A percentile compares a stretch with the other conserved stretches of the same genome.
These are phyloP conservation scores for Backusella liffmaniae DNA, from an alignment of 192 early-diverging fungal species.

Conservation along the genomic window DNA sequence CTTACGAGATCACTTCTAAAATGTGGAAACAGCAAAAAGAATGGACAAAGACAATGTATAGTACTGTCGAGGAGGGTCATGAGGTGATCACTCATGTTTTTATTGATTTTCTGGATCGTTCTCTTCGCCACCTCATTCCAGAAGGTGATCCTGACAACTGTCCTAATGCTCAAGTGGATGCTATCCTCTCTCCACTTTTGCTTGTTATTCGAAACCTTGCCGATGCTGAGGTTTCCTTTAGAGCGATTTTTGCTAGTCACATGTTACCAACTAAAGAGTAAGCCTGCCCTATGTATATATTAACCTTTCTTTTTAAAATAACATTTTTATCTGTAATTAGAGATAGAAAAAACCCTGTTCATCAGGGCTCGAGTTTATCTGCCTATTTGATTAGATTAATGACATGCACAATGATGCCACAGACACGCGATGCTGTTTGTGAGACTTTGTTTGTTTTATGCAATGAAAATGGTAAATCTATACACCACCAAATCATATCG, in stretches of 20 bases:
- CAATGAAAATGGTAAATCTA: constrained; percentile 64
- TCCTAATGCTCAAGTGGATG: constrained; percentile 51
- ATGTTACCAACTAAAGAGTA: constrained; percentile 73
- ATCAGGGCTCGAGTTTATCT: constrained; percentile 59
- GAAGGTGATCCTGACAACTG: constrained; percentile 46
- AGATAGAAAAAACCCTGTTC: constrained; percentile 70
- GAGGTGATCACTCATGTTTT: constrained; percentile 38
- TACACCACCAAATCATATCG: background rate
- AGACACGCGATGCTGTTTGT: constrained; percentile 56
- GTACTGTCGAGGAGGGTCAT: constrained; percentile 23
- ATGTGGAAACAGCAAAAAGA: constrained; percentile 32
- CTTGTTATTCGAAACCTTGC: constrained; percentile 64
- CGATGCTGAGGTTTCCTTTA: constrained; percentile 42
- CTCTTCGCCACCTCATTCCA: constrained; percentile 20
- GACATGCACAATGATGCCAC: constrained; percentile 61
- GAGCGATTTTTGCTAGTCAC: constrained; percentile 34
- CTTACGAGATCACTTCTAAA: constrained; percentile 33
- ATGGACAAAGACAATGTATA: constrained; percentile 9
- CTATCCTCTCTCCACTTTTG: constrained; percentile 64
- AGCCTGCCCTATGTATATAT: background rate
- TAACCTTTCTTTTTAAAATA: background rate
- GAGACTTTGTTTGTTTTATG: constrained; percentile 70
- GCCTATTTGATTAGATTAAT: constrained; percentile 67
- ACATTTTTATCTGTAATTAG: constrained; percentile 32
- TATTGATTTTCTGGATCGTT: constrained; percentile 28